Evolutionary conservation across 2,329 filamentous ascomycete species (phyloP).

Genomic region (Cladorrhinum sp.): DNA sequence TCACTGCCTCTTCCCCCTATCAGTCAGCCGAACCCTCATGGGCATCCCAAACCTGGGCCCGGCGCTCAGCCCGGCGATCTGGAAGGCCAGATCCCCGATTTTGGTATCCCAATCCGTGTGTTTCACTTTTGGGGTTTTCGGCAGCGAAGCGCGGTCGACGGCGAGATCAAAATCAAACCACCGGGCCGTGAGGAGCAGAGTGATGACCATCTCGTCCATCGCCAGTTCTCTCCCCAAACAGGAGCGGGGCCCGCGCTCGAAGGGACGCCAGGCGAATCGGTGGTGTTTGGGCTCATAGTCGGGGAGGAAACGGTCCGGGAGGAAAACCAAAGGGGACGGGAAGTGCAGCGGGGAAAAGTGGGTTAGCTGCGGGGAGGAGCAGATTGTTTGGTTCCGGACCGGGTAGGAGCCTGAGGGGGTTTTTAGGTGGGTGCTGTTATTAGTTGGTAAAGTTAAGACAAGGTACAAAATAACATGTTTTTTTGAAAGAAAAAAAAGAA

Average conservation of each 20-base stretch:
- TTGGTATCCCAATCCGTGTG: constrained; percentile 1
- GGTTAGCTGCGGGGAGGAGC: neutral
- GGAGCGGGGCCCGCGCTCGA: neutral
- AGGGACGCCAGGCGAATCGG: constrained; percentile 5
- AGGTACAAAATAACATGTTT: no score
- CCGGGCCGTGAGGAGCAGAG: neutral
- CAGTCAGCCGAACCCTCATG: neutral
- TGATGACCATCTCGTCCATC: constrained; percentile 1
- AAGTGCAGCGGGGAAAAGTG: constrained; percentile 5
- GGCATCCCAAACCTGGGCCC: neutral
- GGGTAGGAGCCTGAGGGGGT: constrained; percentile 1
- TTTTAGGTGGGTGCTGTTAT: neutral
- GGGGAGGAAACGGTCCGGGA: constrained; percentile 2
- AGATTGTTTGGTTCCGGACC: neutral
- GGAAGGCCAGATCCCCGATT: constrained; percentile 2
- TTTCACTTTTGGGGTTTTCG: neutral
- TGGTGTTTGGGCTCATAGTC: neutral
- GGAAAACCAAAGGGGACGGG: neutral
- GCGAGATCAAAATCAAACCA: constrained; percentile 7
- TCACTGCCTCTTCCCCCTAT: neutral
- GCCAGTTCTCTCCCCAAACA: neutral
- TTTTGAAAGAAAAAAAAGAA: no score
- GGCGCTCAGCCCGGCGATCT: neutral
- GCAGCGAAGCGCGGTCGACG: neutral
- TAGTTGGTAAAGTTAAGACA: no score